Percentiles rank a stretch among this genome's conserved stretches.
Conservation (phyloP, 2,329 filamentous ascomycete species). For the Diaporthe amygdali region DNA sequence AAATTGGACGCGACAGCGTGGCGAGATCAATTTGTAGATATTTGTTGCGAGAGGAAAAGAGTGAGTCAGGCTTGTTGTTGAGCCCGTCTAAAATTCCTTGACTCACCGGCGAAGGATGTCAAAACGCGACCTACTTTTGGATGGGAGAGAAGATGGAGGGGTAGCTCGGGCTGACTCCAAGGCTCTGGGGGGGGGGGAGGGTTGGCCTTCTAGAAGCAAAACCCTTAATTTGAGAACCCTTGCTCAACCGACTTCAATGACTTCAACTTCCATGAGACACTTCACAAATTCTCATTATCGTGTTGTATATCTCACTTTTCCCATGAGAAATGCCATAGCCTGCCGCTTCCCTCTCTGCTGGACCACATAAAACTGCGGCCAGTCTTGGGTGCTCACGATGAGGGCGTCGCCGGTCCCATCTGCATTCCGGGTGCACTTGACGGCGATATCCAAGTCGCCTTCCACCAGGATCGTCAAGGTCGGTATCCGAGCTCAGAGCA, state of each 20-base stretch:
- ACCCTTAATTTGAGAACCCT: neutral
- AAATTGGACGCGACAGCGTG: slow-evolving; percentile 33
- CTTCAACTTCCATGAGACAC: neutral
- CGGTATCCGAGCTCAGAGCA: neutral
- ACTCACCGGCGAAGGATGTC: neutral
- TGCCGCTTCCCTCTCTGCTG: neutral
- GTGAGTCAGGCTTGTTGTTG: slow-evolving; percentile 12
- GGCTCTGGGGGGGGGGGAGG: neutral
- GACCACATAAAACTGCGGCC: neutral
- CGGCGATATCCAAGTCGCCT: neutral
- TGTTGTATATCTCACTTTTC: neutral
- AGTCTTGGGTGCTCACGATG: neutral
- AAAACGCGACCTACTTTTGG: neutral
- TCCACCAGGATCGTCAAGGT: neutral
- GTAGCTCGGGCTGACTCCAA: neutral
- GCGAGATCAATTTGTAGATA: slow-evolving; percentile 23
- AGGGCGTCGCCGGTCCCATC: neutral
- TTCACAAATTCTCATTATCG: neutral
- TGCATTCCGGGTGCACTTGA: neutral
- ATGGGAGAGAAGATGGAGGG: neutral
- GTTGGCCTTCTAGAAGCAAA: neutral
- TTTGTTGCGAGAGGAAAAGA: neutral
- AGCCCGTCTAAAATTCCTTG: slow-evolving; percentile 9
- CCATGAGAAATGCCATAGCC: neutral
- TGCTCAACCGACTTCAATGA: neutral